phyloP scores from a whole-genome alignment of 768 basidiomycete species.

The Exsudoporus frostii region DNA sequence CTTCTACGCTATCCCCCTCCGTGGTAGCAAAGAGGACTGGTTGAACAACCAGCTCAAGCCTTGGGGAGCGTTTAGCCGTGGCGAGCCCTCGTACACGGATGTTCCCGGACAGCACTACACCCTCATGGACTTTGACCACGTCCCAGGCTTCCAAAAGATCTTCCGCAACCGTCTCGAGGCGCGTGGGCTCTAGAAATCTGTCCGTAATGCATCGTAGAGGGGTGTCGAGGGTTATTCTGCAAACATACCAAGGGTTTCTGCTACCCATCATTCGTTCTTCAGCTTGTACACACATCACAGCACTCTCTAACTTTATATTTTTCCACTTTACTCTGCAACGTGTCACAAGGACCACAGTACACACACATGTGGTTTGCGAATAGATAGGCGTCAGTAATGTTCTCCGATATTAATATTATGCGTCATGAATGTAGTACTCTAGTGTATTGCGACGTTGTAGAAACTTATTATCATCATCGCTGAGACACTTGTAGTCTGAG shows the following conservation, averaged over 20 bases:
- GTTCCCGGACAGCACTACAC: slow-evolving; percentile 31
- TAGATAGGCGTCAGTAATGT: no score
- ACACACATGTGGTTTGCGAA: no score
- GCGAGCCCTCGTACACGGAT: slow-evolving; percentile 22
- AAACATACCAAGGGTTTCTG: no score
- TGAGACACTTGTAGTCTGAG: no score
- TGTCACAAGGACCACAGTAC: not conserved
- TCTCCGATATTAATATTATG: no score
- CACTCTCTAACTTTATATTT: not conserved
- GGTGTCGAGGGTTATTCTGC: not conserved
- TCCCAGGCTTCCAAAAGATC: slow-evolving; percentile 28
- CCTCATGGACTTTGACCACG: slow-evolving; percentile 32
- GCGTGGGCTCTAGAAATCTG: slow-evolving; percentile 18
- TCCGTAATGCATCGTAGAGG: not conserved
- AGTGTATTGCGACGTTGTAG: no score
- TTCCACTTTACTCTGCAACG: not conserved
- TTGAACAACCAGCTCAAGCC: slow-evolving; percentile 28
- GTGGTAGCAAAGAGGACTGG: slow-evolving; percentile 29
- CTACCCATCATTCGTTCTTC: not conserved
- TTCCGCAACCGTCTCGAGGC: slow-evolving; percentile 26
- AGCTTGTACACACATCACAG: not conserved
- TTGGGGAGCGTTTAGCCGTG: slow-evolving; percentile 23
- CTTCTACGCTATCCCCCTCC: slow-evolving; percentile 29
- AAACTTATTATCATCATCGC: no score
- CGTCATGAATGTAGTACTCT: no score